phyloP scores from a whole-genome alignment of 441 rosid species.

The Gossypium davidsonii region DNA sequence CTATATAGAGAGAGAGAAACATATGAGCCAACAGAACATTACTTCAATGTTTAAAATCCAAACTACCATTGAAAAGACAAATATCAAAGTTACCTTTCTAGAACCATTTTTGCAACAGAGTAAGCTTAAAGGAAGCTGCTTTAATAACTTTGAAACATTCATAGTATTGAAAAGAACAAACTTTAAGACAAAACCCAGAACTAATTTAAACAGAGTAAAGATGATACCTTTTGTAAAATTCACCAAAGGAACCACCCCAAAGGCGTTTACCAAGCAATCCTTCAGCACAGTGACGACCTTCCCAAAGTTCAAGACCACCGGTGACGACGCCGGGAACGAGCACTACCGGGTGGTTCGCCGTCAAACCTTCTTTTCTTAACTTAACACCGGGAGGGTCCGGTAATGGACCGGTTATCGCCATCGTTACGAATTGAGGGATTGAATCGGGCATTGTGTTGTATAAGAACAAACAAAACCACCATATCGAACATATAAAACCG shows the following conservation, averaged over 20 bases:
- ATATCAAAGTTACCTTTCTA: no score
- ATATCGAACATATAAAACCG: conserved; percentile 31
- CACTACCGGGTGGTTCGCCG: conserved; percentile 38
- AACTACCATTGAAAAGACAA: neutral
- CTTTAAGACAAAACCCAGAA: neutral
- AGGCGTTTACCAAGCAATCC: conserved; percentile 40
- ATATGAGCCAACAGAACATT: neutral
- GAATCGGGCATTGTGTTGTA: conserved; percentile 44
- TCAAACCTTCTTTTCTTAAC: conserved; percentile 37
- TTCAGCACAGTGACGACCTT: conserved; percentile 34
- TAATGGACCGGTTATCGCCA: conserved; percentile 41
- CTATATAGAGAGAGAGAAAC: neutral
- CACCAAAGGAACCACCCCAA: conserved; percentile 53
- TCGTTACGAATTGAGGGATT: conserved; percentile 38
- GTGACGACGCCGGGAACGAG: conserved; percentile 40
- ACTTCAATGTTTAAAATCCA: neutral
- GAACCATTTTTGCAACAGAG: neutral
- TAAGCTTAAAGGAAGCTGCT: neutral
- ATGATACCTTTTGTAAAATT: conserved; percentile 37
- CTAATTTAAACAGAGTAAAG: neutral
- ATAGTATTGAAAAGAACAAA: neutral
- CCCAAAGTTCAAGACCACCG: conserved; percentile 42
- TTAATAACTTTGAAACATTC: neutral
- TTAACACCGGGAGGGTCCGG: conserved; percentile 49
- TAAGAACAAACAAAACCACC: conserved; percentile 41